Evolutionary conservation across 257 asterid species (phyloP).

Genomic region (Solanum virginianum): DNA sequence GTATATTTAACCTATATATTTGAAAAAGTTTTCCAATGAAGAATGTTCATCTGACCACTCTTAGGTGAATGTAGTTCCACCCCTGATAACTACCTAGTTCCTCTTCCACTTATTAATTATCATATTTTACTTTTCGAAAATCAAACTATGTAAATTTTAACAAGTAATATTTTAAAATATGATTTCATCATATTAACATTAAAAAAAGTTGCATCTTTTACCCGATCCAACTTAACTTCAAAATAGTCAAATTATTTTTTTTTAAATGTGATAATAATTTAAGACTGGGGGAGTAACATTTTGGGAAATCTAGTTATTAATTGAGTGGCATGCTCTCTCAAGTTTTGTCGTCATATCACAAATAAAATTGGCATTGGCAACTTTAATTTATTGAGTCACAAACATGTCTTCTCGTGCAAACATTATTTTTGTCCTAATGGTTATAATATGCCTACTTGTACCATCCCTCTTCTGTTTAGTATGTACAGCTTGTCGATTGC

Average conservation of each 20-base stretch:
- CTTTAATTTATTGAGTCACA: neutral
- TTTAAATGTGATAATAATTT: neutral
- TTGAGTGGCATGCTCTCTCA: neutral
- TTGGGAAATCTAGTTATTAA: neutral
- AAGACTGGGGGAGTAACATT: neutral
- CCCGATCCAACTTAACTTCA: neutral
- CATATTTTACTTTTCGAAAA: neutral
- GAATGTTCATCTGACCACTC: too few species aligned
- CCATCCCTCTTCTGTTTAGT: neutral
- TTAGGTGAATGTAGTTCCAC: too few species aligned
- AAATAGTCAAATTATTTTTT: neutral
- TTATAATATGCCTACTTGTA: neutral
- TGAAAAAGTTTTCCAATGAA: too few species aligned
- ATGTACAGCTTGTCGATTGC: neutral
- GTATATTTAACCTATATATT: too few species aligned
- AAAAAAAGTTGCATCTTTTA: neutral
- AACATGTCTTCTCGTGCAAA: neutral
- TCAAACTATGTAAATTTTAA: too few species aligned
- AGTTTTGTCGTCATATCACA: neutral
- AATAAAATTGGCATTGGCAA: neutral
- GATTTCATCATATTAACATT: neutral
- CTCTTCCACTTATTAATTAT: neutral
- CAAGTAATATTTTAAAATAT: neutral
- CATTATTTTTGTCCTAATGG: neutral
- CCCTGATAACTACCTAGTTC: too few species aligned